A percentile compares a stretch with the other conserved stretches of the same genome.
These are phyloP conservation scores for Penicillium brasilianum DNA, from an alignment of 2,329 filamentous ascomycete genomes.

Conservation along the genomic window DNA sequence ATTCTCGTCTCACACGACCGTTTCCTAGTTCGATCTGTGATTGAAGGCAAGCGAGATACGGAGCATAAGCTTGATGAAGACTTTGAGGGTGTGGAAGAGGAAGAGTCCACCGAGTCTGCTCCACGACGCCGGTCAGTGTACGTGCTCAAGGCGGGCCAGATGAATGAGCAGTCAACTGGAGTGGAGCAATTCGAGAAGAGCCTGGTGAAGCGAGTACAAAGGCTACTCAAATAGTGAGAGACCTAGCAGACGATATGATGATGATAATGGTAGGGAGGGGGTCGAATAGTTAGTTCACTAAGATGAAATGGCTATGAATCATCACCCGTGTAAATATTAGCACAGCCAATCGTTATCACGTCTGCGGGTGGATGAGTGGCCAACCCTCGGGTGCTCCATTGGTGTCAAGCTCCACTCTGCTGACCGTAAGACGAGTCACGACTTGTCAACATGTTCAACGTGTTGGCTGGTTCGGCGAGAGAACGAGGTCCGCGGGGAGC, in stretches of 20 bases:
- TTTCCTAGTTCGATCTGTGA: constrained; percentile 75
- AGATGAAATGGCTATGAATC: neutral
- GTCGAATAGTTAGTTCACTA: no score
- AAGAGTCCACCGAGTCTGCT: constrained; percentile 49
- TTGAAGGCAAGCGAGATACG: constrained; percentile 63
- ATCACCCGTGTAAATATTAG: neutral
- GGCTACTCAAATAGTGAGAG: constrained; percentile 38
- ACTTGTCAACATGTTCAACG: no score
- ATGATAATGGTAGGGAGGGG: no score
- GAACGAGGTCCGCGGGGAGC: neutral
- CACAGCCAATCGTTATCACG: neutral
- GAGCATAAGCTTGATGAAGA: constrained; percentile 49
- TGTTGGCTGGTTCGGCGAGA: no score
- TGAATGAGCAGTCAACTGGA: constrained; percentile 62
- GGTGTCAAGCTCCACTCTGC: neutral
- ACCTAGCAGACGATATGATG: neutral
- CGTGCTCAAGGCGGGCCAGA: constrained; percentile 62
- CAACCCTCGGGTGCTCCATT: neutral
- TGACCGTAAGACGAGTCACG: no score
- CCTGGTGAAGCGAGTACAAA: constrained; percentile 64
- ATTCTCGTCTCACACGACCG: constrained; percentile 81
- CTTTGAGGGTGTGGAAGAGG: constrained; percentile 52
- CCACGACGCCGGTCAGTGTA: constrained; percentile 62
- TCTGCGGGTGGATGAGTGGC: neutral
- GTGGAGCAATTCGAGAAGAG: constrained; percentile 69